phyloP scores from a whole-genome alignment of 1,284 basidiomycete genomes.

The Cerioporus squamosus region DNA sequence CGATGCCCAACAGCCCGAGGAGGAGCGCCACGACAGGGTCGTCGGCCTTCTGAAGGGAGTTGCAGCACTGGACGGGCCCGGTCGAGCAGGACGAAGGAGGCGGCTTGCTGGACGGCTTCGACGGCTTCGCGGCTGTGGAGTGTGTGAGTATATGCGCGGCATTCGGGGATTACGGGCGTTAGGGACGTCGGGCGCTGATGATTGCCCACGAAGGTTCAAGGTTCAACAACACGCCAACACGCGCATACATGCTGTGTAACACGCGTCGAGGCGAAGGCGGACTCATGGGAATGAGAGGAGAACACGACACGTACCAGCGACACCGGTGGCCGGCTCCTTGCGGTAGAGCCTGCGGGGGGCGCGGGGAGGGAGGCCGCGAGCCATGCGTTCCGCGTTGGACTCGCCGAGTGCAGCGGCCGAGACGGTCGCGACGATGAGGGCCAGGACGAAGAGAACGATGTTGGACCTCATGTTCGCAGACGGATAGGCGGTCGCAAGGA shows the following conservation, averaged over 20 bases:
- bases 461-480: constrained; percentile 16
- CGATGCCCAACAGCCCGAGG: constrained; percentile 28
- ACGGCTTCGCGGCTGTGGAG: neutral
- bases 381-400: constrained; percentile 24
- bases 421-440: constrained; percentile 23
- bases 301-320: constrained; percentile 5
- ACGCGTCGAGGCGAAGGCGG: neutral
- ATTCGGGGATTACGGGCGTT: neutral
- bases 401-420: constrained; percentile 8
- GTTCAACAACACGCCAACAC: neutral
- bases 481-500: constrained; percentile 23
- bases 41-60: constrained; percentile 18
- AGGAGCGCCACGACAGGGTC: constrained; percentile 13
- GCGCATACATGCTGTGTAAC: neutral
- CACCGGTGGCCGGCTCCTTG: neutral
- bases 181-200: too few relatives aligned
- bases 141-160: neutral
- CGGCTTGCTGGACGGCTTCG: constrained; percentile 10
- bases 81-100: constrained; percentile 30
- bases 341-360: constrained; percentile 20
- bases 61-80: constrained; percentile 34
- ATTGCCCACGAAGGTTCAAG: too few relatives aligned
- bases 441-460: constrained; percentile 17
- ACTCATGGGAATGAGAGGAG: neutral
- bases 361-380: constrained; percentile 24